Percentiles rank a stretch among this genome's conserved stretches.
These are phyloP conservation scores for Butyriboletus loyo DNA, from an alignment of 768 basidiomycete genomes.

Conservation along the genomic window DNA sequence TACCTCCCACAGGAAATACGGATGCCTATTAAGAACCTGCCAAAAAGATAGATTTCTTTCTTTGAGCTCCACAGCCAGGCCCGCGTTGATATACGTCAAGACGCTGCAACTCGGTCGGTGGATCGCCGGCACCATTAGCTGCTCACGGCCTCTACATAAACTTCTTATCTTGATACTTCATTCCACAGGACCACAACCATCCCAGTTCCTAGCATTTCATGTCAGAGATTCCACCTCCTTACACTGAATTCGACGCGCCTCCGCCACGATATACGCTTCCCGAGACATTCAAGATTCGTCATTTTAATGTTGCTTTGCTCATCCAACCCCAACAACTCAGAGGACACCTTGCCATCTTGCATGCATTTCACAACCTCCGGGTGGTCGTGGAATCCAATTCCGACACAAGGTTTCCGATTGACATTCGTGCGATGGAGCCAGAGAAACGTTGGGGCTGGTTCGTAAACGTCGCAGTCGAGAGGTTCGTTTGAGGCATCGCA, in stretches of 20 bases:
- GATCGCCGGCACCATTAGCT: no score
- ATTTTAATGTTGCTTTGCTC: slow-evolving; percentile 6
- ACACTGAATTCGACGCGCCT: neutral
- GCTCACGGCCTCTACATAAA: neutral
- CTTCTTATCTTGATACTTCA: no score
- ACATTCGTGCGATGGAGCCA: slow-evolving; percentile 11
- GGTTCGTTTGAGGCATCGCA: slow-evolving; percentile 14
- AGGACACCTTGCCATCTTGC: slow-evolving; percentile 30
- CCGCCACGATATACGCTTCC: slow-evolving; percentile 14
- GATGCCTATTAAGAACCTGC: no score
- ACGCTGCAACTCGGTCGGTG: no score
- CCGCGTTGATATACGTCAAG: neutral
- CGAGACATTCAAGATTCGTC: slow-evolving; percentile 11
- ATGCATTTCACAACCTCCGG: slow-evolving; percentile 26
- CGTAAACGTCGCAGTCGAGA: slow-evolving; percentile 36
- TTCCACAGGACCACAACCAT: no score
- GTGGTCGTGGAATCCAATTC: slow-evolving; percentile 15
- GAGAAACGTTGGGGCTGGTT: slow-evolving; percentile 38
- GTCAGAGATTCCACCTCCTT: slow-evolving; percentile 2
- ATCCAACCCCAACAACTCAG: slow-evolving; percentile 25
- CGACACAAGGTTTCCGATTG: slow-evolving; percentile 8
- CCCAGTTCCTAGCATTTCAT: neutral
- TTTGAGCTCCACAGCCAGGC: neutral
- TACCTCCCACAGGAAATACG: no score
- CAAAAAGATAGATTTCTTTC: no score